A percentile compares a stretch with the other conserved stretches of the same genome.
Evolutionary conservation across 2,329 filamentous ascomycete genomes (phyloP).

Genomic region (Pseudophaeomoniella oleicola): DNA sequence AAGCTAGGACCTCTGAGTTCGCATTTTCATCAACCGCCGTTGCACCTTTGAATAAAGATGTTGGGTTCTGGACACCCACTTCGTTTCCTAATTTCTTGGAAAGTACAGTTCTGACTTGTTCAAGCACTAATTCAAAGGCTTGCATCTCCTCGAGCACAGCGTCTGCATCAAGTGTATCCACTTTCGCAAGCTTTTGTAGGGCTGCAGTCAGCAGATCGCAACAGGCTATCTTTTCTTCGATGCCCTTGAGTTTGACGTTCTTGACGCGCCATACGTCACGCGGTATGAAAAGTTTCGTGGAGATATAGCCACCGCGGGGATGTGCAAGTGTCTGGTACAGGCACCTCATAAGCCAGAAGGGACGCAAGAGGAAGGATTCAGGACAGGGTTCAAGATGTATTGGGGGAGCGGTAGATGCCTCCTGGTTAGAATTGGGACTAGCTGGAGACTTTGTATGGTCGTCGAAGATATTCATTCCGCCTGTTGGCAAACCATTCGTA

Average conservation of each 20-base stretch:
- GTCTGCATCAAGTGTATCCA: constrained; percentile 83
- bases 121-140: constrained; percentile 66
- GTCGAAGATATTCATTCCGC: constrained; percentile 70
- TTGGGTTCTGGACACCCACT: constrained; percentile 66
- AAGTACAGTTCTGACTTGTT: constrained; percentile 65
- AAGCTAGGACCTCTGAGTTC: constrained; percentile 21
- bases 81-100: constrained; percentile 82
- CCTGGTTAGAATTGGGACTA: constrained; percentile 28
- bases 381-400: constrained; percentile 82
- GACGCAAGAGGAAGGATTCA: constrained; percentile 72
- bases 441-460: constrained; percentile 58
- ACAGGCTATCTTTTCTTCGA: constrained; percentile 88
- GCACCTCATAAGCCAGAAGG: constrained; percentile 95
- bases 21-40: constrained; percentile 34
- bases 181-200: constrained; percentile 64
- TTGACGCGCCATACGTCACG: constrained; percentile 89
- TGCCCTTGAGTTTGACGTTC: constrained; percentile 75
- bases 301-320: constrained; percentile 80
- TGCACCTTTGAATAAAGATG: constrained; percentile 62
- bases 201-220: constrained; percentile 86
- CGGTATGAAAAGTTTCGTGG: constrained; percentile 81
- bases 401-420: constrained; percentile 49
- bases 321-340: constrained; percentile 87
- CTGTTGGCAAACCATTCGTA: constrained; percentile 40
- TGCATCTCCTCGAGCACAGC: constrained; percentile 92